Conservation (phyloP, 2,329 filamentous ascomycete species). For the Aspergillus fructus region DNA sequence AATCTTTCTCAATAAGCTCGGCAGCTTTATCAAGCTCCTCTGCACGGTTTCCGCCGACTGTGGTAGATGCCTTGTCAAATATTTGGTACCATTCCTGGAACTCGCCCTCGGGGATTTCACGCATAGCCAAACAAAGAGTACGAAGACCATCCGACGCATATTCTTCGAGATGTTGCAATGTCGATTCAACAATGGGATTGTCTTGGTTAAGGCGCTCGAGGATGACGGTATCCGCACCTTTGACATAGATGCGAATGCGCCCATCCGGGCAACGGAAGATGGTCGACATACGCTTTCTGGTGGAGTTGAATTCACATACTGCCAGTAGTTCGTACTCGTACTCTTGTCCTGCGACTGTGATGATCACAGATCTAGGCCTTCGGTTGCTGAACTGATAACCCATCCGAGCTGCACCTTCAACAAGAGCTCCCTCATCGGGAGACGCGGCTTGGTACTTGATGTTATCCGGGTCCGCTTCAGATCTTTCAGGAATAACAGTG, state of each 20-base stretch:
- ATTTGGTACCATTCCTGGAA: constrained; percentile 84
- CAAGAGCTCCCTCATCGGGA: constrained; percentile 93
- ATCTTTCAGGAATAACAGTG: constrained; percentile 91
- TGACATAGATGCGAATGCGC: constrained; percentile 89
- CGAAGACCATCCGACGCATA: constrained; percentile 95
- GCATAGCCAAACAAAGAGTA: constrained; percentile 91
- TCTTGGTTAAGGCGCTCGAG: constrained; percentile 81
- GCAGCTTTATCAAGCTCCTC: constrained; percentile 97
- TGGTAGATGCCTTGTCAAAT: constrained; percentile 84
- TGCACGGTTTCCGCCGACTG: constrained; percentile 84
- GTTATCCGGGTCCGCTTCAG: constrained; percentile 70
- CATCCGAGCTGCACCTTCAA: constrained; percentile 80
- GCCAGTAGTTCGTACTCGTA: constrained; percentile 87
- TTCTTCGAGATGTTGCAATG: constrained; percentile 92
- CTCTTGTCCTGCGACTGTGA: constrained; percentile 70
- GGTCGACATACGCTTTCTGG: constrained; percentile 94
- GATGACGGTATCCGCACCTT: constrained; percentile 97
- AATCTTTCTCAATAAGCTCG: constrained; percentile 90
- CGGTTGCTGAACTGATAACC: constrained; percentile 90
- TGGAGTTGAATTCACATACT: constrained; percentile 99
- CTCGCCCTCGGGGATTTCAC: constrained; percentile 86
- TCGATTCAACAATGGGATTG: constrained; percentile 85
- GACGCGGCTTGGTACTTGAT: constrained; percentile 99
- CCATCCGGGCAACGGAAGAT: constrained; percentile 96
- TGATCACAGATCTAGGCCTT: constrained; percentile 84